These are phyloP conservation scores for Microbotryum violaceum DNA, from an alignment of 1,284 basidiomycete species.

Conservation along the genomic window DNA sequence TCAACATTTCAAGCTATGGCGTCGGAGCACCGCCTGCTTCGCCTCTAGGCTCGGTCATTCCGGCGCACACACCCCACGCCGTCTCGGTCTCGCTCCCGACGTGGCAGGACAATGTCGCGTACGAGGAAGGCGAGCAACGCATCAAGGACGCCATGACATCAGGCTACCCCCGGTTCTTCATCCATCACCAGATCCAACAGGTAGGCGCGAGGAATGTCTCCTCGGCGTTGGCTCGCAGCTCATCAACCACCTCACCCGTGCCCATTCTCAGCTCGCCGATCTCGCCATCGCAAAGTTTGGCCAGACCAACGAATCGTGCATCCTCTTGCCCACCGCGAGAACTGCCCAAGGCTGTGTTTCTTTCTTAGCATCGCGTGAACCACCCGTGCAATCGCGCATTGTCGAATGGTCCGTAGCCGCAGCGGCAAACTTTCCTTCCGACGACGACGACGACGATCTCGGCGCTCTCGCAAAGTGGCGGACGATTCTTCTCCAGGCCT, in stretches of 20 bases:
- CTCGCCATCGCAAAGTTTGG: constrained; percentile 74
- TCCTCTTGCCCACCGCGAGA: constrained; percentile 66
- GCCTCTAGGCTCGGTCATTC: constrained; percentile 39
- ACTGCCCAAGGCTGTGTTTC: constrained; percentile 65
- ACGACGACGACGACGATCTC: constrained; percentile 35
- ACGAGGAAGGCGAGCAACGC: constrained; percentile 83
- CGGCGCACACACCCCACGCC: constrained; percentile 56
- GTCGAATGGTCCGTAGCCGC: constrained; percentile 61
- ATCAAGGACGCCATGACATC: constrained; percentile 75
- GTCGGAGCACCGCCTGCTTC: constrained; percentile 19
- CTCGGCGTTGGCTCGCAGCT: neutral
- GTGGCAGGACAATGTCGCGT: constrained; percentile 88
- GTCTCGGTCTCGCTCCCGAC: constrained; percentile 95
- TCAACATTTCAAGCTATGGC: constrained; percentile 3
- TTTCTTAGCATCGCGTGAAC: constrained; percentile 56
- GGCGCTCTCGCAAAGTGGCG: constrained; percentile 29
- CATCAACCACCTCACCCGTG: neutral
- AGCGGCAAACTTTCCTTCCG: constrained; percentile 26
- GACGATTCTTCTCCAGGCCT: constrained; percentile 63
- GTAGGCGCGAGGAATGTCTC: constrained; percentile 46
- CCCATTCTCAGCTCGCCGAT: constrained; percentile 55
- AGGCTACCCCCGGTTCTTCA: constrained; percentile 97
- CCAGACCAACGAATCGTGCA: constrained; percentile 57
- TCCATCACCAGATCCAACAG: constrained; percentile 79
- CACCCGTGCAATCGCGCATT: constrained; percentile 53